Evolutionary conservation across 352 stramenopile species (phyloP), one percentile per base, ranked within the genome.

Genomic region (Phytophthora meadii): DNA sequence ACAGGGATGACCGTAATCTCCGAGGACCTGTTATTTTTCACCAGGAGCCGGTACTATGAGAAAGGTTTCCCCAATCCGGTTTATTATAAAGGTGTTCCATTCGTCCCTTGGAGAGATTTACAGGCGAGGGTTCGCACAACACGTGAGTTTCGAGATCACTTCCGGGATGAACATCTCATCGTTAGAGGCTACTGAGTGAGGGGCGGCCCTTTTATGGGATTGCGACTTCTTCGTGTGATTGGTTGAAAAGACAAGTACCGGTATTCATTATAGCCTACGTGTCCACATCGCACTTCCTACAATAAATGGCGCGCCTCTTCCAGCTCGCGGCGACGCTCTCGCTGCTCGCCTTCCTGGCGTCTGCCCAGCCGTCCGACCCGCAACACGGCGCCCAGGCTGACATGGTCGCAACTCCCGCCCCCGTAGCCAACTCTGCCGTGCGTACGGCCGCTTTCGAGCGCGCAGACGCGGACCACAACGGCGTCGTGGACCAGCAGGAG

Each of bases 401-500:
- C 40, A 50, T 50, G 4, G 39, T 42, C 0, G 50, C 70, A 41
- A 72, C 71, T 5, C 52, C 45, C 9, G 55, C 61, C 1, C 49
- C 55, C 14, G 25, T 56, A 5, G 61, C 25, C 27, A 67, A 70
- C 25, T 47, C 54, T 19, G 47, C 24, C 39, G 37, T 54, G 15
- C 46, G 47, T 27, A 45, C 41, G 4, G 36, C 25, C n/a, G 83
- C 78, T 27, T 93, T 93, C 36, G 79, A 86, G 15, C 81, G 77
- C 51, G 85, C 83, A 1, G 85, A 93, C 69, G 60, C 64, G 9
- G 82, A 93, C 68, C 82, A 91, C 72, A 89, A 93, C 51, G 85
- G 83, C 27, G 46, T 86, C 41, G 54, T 93, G 42, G 85, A 93
- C 60, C 53, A 65, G 22, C 66, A 64, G 15, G 85, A 93, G 75